These are phyloP conservation scores for Hyphochytrium catenoides DNA, from an alignment of 352 stramenopile genomes.

Conservation along the genomic window DNA sequence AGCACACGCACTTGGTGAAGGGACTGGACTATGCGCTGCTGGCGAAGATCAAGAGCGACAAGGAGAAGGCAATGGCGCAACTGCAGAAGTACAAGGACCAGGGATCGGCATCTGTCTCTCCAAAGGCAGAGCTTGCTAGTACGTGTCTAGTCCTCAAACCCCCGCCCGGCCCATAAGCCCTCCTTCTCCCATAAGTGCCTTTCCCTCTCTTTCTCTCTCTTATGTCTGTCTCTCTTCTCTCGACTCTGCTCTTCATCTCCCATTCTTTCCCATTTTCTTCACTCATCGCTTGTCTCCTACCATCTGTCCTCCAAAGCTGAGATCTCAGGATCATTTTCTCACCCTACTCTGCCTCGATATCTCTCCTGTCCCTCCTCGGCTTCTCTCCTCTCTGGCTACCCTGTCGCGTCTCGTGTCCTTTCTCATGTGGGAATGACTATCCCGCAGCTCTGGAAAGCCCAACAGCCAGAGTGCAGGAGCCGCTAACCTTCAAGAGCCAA, in stretches of 20 bases:
- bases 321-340: too few species aligned
- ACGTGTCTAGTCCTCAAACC: neutral
- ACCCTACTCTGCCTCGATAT: too few species aligned
- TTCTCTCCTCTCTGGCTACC: too few species aligned
- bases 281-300: too few species aligned
- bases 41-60: conserved; percentile 51
- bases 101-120: neutral
- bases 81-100: conserved; percentile 8
- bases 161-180: neutral
- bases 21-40: conserved; percentile 61
- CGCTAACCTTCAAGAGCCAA: conserved; percentile 29
- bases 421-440: too few species aligned
- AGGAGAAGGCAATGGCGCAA: conserved; percentile 23
- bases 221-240: neutral
- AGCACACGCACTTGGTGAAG: conserved; percentile 67
- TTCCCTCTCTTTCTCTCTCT: neutral
- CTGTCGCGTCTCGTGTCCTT: too few species aligned
- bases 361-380: too few species aligned
- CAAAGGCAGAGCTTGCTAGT: neutral
- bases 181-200: neutral
- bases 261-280: too few species aligned
- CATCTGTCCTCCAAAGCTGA: too few species aligned
- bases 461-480: conserved; percentile 7
- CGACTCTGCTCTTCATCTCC: neutral
- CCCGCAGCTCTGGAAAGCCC: neutral